Base-by-base conservation (phyloP, 73 alveolate species). In the Uronychia binucleata region DNA sequence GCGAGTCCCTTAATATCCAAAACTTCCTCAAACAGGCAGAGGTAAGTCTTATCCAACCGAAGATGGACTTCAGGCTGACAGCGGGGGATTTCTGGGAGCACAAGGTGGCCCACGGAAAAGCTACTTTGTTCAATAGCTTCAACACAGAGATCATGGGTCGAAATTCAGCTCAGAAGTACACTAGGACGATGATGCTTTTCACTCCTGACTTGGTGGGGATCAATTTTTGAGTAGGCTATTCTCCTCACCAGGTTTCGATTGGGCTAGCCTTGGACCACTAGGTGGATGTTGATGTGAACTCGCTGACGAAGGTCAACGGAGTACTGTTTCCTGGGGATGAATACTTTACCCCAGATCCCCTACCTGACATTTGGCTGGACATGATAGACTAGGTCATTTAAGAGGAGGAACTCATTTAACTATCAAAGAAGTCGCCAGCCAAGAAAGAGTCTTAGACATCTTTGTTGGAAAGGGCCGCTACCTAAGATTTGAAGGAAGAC, bases 11-110 rank as follows among this genome's bases (percentile, higher is more conserved):
- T 19, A 46, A 46, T 19, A 46, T 46, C 19, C n/a, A 46, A 19
- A 46, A 46, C 19, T 46, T 46, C 19, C 67, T 46, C 19, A 46
- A 46, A 46, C 5, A 46, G 67, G 67, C n/a, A 46, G 67, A 46
- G 19, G 67, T 46, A 46, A 46, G 67, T 11, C n/a, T 46, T 19
- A 11, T 46, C 67, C 5, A 11, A 5, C 19, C 19, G 5, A 11
- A 46, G 67, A 11, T 46, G 67, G 67, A 46, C 19, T 11, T 46
- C n/a, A 46, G 67, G 19, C 19, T 46, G 67, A 46, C 67, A 46
- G 67, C 67, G 5, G 67, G 67, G 67, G 67, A 46, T 46, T 46
- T 46, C 67, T 46, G 67, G 67, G 67, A 46, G 19, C 67, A 46
- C 5, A 46, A 46, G 19, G 67, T 46, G 19, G 67, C 67, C 19